phyloP scores from a whole-genome alignment of 495 filamentous ascomycete species.

The Lasiosphaeria miniovina region DNA sequence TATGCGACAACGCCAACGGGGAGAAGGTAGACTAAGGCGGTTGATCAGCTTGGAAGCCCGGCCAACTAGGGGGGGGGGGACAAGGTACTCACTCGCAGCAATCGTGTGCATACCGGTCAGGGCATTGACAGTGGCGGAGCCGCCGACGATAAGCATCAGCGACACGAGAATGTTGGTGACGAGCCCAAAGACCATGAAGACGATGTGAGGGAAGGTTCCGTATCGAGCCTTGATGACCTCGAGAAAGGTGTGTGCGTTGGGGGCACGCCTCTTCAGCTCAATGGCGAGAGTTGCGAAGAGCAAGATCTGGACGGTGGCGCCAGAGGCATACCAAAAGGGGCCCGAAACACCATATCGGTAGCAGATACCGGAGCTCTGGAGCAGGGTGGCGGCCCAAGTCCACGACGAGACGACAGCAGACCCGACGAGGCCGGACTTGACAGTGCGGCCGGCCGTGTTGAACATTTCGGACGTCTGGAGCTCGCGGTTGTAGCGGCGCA shows the following conservation, averaged over 20 bases:
- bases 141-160: constrained; percentile 89
- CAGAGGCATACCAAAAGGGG: constrained; percentile 82
- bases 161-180: constrained; percentile 84
- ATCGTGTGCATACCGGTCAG: constrained; percentile 83
- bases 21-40: constrained; percentile 64
- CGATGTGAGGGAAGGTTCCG: constrained; percentile 62
- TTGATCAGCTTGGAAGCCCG: background rate
- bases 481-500: constrained; percentile 88
- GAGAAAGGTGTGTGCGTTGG: constrained; percentile 84
- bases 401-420: constrained; percentile 93
- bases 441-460: constrained; percentile 87
- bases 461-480: constrained; percentile 98
- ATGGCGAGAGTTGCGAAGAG: constrained; percentile 93
- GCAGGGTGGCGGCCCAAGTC: constrained; percentile 86
- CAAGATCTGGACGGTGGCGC: constrained; percentile 71
- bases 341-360: constrained; percentile 92
- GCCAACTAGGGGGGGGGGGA: background rate
- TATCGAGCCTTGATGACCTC: constrained; percentile 62
- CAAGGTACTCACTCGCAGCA: constrained; percentile 57
- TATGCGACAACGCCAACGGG: constrained; percentile 82
- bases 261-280: constrained; percentile 82
- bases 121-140: constrained; percentile 78
- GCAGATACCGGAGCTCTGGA: constrained; percentile 84
- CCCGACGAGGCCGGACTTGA: constrained; percentile 92
- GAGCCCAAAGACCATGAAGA: constrained; percentile 78